Base-by-base conservation (phyloP, 2,329 filamentous ascomycete genomes). In the Camillea tinctor region DNA sequence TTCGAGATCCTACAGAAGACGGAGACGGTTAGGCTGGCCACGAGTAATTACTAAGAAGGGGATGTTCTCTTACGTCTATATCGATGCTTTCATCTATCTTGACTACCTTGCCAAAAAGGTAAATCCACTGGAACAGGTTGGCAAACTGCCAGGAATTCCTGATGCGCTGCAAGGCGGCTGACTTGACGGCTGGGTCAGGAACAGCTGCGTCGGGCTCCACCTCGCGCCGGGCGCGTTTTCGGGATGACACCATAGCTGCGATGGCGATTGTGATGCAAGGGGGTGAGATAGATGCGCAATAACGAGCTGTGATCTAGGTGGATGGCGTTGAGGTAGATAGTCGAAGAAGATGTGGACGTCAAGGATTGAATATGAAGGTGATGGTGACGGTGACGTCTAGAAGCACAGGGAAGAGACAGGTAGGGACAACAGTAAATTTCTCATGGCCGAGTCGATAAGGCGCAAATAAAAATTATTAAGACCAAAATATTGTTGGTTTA, bases 101-200 rank as follows among this genome's bases (percentile, higher is more conserved):
- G 74, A 96, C 88, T 50, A 88, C 88, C 70, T 90, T 88, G 63
- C 94, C 93, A 75, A 99, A 99, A 49, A 94, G 86, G 74, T 89
- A 91, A 62, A 98, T 91, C 84, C 93, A 99, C 77, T 99, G 94
- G 78, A 90, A 93, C 7, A 98, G 80, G 71, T 93, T 94, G 62
- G 94, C 92, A 76, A 98, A 97, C 75, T 97, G 91, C 93, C 94
- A 98, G 83, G 91, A 93, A 73, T 91, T 95, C 64, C 94, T 87
- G 67, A 98, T 84, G 66, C 83, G 87, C 60, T 86, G 79, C 24
- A 96, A 80, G 57, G 87, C 68, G 3, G 77, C 73, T 1, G 69
- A 66, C 60, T 75, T 72, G 21, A 72, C 68, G 7, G 69, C 60
- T 26, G 62, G 20, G 13, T 66, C 54, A 59, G 59, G 50, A 23